A percentile compares a stretch with the other conserved stretches of the same genome.
Evolutionary conservation across 2,329 filamentous ascomycete genomes (phyloP).

Genomic region (Bisporella sp.): DNA sequence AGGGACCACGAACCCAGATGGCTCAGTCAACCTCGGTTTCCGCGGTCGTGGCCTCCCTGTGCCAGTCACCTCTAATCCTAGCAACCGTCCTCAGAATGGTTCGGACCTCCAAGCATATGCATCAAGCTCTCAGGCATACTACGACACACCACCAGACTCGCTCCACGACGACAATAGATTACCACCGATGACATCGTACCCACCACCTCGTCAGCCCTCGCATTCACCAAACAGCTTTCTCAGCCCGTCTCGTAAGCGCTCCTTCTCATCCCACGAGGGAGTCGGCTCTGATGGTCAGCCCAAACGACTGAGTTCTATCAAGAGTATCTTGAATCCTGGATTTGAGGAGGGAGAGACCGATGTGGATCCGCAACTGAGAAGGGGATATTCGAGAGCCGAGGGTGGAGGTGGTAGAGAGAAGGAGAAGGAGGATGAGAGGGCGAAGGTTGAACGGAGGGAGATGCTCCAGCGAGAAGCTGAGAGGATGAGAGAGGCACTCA

Average conservation of each 20-base stretch:
- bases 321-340: conserved; percentile 62
- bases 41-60: conserved; percentile 37
- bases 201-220: conserved; percentile 46
- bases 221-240: conserved; percentile 55
- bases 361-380: conserved; percentile 4
- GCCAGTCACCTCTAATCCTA: conserved; percentile 11
- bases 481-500: conserved; percentile 47
- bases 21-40: conserved; percentile 56
- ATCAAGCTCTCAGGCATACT: conserved; percentile 24
- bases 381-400: background rate
- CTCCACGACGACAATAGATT: conserved; percentile 51
- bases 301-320: conserved; percentile 67
- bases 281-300: conserved; percentile 38
- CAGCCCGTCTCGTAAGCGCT: conserved; percentile 56
- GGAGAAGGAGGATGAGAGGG: conserved; percentile 38
- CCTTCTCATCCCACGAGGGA: conserved; percentile 54
- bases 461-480: conserved; percentile 68
- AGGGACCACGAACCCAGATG: conserved; percentile 55
- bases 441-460: conserved; percentile 55
- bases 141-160: conserved; percentile 30
- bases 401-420: conserved; percentile 24
- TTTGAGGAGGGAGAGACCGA: conserved; percentile 15
- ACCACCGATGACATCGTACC: conserved; percentile 37
- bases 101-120: conserved; percentile 36
- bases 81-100: conserved; percentile 26